Percentiles rank a stretch among this genome's conserved stretches.
Conservation (phyloP, 2,329 filamentous ascomycete genomes). For the Aspergillus brunneoviolaceus region DNA sequence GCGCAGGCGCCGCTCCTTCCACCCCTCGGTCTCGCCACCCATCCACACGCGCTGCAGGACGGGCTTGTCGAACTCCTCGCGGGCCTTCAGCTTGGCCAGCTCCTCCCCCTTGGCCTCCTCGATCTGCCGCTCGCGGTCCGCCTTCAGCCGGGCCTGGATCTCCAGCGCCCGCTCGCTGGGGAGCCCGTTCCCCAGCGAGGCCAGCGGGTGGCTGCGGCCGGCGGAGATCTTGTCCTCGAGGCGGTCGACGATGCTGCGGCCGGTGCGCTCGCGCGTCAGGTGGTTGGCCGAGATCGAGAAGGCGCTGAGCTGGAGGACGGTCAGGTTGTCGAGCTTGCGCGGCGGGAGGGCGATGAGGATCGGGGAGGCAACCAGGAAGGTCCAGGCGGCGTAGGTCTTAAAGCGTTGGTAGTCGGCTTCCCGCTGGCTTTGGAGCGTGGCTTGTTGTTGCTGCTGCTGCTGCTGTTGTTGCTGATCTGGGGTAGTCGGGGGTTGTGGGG, state of each 20-base stretch:
- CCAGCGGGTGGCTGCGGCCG: not conserved
- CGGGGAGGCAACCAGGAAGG: slow-evolving; percentile 37
- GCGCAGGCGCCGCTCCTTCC: slow-evolving; percentile 42
- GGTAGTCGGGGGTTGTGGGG: not conserved
- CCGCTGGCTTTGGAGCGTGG: slow-evolving; percentile 18
- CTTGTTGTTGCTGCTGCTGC: not conserved
- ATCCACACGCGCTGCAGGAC: slow-evolving; percentile 39
- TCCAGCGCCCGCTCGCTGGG: slow-evolving; percentile 37
- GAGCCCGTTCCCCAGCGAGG: slow-evolving; percentile 16
- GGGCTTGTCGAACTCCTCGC: slow-evolving; percentile 31
- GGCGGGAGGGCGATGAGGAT: slow-evolving; percentile 37
- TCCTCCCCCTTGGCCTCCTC: slow-evolving; percentile 27
- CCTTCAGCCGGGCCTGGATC: slow-evolving; percentile 32
- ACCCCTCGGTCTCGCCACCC: slow-evolving; percentile 43
- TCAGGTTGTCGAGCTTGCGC: slow-evolving; percentile 39
- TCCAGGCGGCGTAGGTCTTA: slow-evolving; percentile 42
- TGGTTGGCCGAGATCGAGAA: slow-evolving; percentile 42
- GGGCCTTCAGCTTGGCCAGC: slow-evolving; percentile 34
- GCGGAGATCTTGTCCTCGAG: not conserved
- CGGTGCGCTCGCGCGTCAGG: slow-evolving; percentile 38
- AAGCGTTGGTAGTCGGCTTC: slow-evolving; percentile 41
- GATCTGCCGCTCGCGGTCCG: slow-evolving; percentile 29
- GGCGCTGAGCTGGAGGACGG: slow-evolving; percentile 39
- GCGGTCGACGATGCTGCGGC: slow-evolving; percentile 36
- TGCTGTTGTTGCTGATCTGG: not conserved